Conservation (phyloP, 495 filamentous ascomycete genomes). For the Aspergillus heteromorphus region DNA sequence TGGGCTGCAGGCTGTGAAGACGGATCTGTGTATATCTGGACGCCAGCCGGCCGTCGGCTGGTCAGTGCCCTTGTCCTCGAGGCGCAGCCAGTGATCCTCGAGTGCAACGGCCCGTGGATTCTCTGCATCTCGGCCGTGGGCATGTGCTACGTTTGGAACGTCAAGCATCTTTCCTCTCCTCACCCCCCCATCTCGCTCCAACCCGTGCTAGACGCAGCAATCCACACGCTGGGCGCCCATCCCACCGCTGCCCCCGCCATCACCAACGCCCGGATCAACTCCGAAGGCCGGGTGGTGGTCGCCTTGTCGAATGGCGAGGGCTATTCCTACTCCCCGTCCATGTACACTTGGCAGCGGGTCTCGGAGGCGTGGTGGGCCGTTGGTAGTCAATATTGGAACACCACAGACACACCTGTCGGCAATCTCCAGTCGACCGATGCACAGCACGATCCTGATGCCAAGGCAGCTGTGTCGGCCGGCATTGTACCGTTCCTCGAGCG, state of each 20-base stretch:
- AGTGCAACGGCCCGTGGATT: conserved; percentile 83
- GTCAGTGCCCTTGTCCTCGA: conserved; percentile 81
- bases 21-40: conserved; percentile 89
- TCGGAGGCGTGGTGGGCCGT: conserved; percentile 98
- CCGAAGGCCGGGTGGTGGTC: conserved; percentile 73
- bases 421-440: conserved; percentile 66
- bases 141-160: conserved; percentile 90
- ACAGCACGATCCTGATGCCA: conserved; percentile 46
- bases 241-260: conserved; percentile 71
- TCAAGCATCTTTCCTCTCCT: conserved; percentile 74
- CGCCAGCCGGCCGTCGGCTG: conserved; percentile 83
- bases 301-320: conserved; percentile 91
- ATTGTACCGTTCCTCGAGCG: conserved; percentile 91
- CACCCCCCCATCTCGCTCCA: conserved; percentile 89
- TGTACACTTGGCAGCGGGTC: conserved; percentile 92
- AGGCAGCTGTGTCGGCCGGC: conserved; percentile 71
- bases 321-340: conserved; percentile 72
- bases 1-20: conserved; percentile 94
- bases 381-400: conserved; percentile 97
- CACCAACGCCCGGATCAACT: conserved; percentile 86
- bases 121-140: conserved; percentile 84
- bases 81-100: conserved; percentile 88
- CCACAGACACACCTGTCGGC: conserved; percentile 76
- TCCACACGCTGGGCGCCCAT: conserved; percentile 60
- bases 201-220: conserved; percentile 82